Evolutionary conservation across 768 basidiomycete genomes (phyloP), one percentile per base, ranked within the genome.

Genomic region (Serendipita sp.): DNA sequence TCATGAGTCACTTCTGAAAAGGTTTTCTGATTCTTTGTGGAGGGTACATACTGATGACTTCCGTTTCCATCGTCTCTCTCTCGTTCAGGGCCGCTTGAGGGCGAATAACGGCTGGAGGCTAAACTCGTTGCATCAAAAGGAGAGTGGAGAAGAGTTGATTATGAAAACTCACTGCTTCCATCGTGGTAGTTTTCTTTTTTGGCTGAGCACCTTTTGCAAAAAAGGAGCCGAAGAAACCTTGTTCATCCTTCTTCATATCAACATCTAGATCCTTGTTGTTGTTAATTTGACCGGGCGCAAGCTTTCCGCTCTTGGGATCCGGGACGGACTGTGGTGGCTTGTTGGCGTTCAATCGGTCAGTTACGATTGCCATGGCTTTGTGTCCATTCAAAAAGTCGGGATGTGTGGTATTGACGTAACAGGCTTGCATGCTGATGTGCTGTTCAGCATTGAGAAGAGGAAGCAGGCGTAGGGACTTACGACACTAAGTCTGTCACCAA

Each of bases 361-460:
- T 80, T 20, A 98, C 88, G 64, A 96, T 81, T 2, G 87, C 73
- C 82, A 96, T 92, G 1, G 96, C 96, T 86, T 87, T 93, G 76
- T 99, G 95, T 24, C 96, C 96, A 65, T 84, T 89, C 71, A 99
- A 82, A 76, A 99, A 98, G 75, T 99, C 96, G 1, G 96, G 96
- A 71, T 99, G 96, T 1, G 95, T 98, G 14, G 96, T 98, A 76
- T 99, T 99, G 69, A 99, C 87, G 71, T 98, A 99, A 72, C 92
- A 95, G 41, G 94, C 92, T 77, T 98, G 95, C 93, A 97, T 97
- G 38, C 88, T 92, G 63, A 42, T 28, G 11, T 60, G 22, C 30
- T 11, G 41, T 45, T 53, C 61, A 61, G 56, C 61, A 56, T 51
- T 50, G 31, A 50, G 24, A 5, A 26, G 17, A 42, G 3, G 42